Base-by-base conservation (phyloP, 2,329 filamentous ascomycete species). In the Fusarium sp. region DNA sequence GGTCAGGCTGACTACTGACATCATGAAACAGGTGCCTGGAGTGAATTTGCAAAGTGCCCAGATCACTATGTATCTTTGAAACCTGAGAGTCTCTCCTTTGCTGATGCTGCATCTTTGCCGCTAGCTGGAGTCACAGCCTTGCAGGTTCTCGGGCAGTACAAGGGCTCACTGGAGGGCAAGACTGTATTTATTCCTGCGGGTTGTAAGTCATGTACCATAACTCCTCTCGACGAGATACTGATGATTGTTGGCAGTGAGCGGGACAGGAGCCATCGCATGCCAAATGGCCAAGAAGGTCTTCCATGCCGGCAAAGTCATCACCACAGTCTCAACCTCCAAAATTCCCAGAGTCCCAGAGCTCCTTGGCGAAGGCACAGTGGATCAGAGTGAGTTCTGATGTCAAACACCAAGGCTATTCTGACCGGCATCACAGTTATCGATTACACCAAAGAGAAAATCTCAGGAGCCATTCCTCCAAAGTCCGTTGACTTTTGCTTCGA, bases 401-500 rank as follows among this genome's bases (percentile, higher is more conserved):
- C 5, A 16, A 4, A 1, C 19, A 7, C 0, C 2, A 11, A 46
- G 7, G 10, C 2, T 5, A 15, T 1, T 1, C 31, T 59, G 0
- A 51, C 19, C 3, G 1, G 1, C 7, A 7, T 1, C 11, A 19
- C 4, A 52, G 56, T 59, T 12, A 52, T 59, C 4, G 56, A 59
- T 6, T 59, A 59, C 3, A 60, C 57, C 1, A 60, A 60, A 1
- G 1, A 60, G 2, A 60, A 33, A 2, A 0, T 41, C 2, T 7
- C 27, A 0, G 29, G 42, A 1, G 18, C 37, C 15, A 16, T 60
- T 19, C 37, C 46, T n/a, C 5, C 37, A 1, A 52, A 25, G 15
- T 60, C 58, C 0, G 23, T 60, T 10, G 58, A 56, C 12, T 60
- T 60, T 4, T 56, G 31, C 4, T 56, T 56, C 21, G 58, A 60